phyloP scores from a whole-genome alignment of 2,329 filamentous ascomycete species.

The Scedosporium aurantiacum region DNA sequence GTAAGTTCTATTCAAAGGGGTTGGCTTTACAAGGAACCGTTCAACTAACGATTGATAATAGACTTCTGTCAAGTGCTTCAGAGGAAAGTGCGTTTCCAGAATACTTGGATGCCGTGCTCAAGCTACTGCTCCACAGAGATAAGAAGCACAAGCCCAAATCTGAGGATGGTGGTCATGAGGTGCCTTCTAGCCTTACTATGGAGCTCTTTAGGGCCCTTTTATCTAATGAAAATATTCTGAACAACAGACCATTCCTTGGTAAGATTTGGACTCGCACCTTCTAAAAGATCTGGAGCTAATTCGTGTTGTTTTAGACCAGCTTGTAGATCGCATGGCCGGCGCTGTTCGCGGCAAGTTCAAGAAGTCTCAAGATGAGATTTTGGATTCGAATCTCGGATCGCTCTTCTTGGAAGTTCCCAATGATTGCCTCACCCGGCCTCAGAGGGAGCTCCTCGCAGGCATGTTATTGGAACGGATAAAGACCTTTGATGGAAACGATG shows the following conservation, averaged over 20 bases:
- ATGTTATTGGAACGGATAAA: conserved; percentile 4
- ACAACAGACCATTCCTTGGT: conserved; percentile 8
- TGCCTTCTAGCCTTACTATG: neutral
- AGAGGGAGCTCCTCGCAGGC: conserved; percentile 8
- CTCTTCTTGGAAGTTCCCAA: conserved; percentile 8
- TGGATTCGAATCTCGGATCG: neutral
- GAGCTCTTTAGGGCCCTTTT: conserved; percentile 8
- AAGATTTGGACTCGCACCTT: neutral
- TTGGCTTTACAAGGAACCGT: neutral
- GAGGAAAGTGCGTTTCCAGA: neutral
- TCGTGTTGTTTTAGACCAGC: neutral
- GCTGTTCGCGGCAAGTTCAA: conserved; percentile 1
- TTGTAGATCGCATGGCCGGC: conserved; percentile 9
- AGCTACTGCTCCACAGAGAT: neutral
- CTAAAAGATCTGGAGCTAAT: neutral
- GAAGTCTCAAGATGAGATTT: neutral
- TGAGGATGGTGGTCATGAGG: neutral
- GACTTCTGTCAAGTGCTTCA: conserved; percentile 8
- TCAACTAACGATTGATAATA: neutral
- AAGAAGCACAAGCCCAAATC: conserved; percentile 1
- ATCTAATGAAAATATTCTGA: conserved; percentile 11
- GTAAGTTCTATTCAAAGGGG: neutral
- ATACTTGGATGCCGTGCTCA: neutral
- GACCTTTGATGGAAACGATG: neutral
- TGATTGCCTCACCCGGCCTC: conserved; percentile 10